A percentile compares a stretch with the other conserved stretches of the same genome.
phyloP scores from a whole-genome alignment of 2,329 filamentous ascomycete genomes.

The Botrytis porri region DNA sequence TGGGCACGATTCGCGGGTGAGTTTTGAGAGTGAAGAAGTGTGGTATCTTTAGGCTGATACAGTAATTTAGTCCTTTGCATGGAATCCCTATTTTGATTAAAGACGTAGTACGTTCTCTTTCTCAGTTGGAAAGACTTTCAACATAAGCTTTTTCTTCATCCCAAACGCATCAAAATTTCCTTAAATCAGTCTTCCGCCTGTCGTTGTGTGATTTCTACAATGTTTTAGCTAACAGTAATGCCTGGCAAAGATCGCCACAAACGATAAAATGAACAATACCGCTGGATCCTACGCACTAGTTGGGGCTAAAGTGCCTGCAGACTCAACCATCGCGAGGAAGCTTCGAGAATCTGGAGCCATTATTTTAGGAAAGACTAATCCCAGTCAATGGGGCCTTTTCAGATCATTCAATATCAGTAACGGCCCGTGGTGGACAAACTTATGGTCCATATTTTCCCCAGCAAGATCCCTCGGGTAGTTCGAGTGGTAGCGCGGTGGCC shows the following conservation, averaged over 20 bases:
- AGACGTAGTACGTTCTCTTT: slow-evolving; percentile 53
- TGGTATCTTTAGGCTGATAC: neutral
- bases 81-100: slow-evolving; percentile 59
- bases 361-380: slow-evolving; percentile 36
- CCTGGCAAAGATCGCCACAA: neutral
- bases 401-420: slow-evolving; percentile 54
- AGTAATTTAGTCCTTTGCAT: slow-evolving; percentile 46
- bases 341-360: slow-evolving; percentile 25
- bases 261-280: slow-evolving; percentile 48
- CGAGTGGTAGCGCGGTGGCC: slow-evolving; percentile 46
- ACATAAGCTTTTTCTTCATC: neutral
- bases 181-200: neutral
- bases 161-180: neutral
- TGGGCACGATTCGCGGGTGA: neutral
- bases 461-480: slow-evolving; percentile 45
- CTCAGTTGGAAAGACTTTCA: neutral
- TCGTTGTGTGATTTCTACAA: neutral
- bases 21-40: neutral
- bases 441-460: slow-evolving; percentile 44
- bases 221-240: neutral
- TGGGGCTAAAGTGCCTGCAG: slow-evolving; percentile 4
- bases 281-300: slow-evolving; percentile 10
- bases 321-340: slow-evolving; percentile 22
- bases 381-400: slow-evolving; percentile 55
- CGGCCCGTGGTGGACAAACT: slow-evolving; percentile 59